Conservation (phyloP, 1,139 yeast genomes). For the Yamadazyma triangularis region DNA sequence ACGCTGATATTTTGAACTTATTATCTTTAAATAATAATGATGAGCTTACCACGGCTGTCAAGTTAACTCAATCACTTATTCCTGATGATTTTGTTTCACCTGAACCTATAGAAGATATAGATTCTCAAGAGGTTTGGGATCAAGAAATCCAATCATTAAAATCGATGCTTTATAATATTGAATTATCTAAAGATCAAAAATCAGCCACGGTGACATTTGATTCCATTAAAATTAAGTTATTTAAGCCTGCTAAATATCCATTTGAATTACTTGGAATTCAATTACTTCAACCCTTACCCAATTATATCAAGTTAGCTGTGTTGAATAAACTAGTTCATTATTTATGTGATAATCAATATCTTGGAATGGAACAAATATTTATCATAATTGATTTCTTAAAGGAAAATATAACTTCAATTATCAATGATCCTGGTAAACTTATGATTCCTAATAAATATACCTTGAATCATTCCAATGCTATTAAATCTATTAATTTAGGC, state of each 20-base stretch:
- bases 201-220: slow-evolving; percentile 1
- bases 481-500: not conserved
- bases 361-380: slow-evolving; percentile 70
- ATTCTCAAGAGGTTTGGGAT: slow-evolving; percentile 51
- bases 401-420: slow-evolving; percentile 51
- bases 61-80: slow-evolving; percentile 41
- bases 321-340: slow-evolving; percentile 43
- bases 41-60: slow-evolving; percentile 50
- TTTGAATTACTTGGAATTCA: slow-evolving; percentile 58
- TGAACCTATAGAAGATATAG: slow-evolving; percentile 4
- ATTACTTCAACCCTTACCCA: slow-evolving; percentile 57
- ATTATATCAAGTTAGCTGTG: slow-evolving; percentile 67
- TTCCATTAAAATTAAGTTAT: slow-evolving; percentile 33
- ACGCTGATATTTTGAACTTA: slow-evolving; percentile 54
- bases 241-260: slow-evolving; percentile 55
- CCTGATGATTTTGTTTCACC: slow-evolving; percentile 3
- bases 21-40: slow-evolving; percentile 38
- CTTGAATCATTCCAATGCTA: not conserved
- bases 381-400: slow-evolving; percentile 72
- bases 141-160: slow-evolving; percentile 73
- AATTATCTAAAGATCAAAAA: not conserved
- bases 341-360: slow-evolving; percentile 32
- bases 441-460: slow-evolving; percentile 11
- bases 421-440: slow-evolving; percentile 64
- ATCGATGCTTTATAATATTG: slow-evolving; percentile 38